Evolutionary conservation across 1,139 yeast species (phyloP).

Genomic region (Meyerozyma sp.): DNA sequence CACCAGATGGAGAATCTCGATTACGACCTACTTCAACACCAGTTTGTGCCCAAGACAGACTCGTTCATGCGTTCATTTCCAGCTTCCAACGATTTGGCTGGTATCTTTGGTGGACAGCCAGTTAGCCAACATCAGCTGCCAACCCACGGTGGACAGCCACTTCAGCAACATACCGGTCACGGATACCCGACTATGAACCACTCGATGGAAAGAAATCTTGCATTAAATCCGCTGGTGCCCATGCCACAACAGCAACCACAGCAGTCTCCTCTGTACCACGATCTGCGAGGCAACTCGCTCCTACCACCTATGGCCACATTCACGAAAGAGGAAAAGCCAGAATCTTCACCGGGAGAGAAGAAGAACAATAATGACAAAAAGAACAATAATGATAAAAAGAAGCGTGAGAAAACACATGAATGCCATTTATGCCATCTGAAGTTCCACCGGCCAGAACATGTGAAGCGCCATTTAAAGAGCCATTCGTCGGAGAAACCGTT

Average conservation of each 20-base stretch:
- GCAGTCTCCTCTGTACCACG: background rate
- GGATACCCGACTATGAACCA: background rate
- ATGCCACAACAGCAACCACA: background rate
- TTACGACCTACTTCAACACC: constrained; percentile 25
- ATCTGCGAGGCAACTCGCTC: constrained; percentile 11
- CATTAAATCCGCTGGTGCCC: background rate
- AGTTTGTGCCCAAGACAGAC: constrained; percentile 10
- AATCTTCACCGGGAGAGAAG: constrained; percentile 3
- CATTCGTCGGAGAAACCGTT: constrained; percentile 88
- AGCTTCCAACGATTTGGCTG: constrained; percentile 33
- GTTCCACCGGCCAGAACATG: constrained; percentile 90
- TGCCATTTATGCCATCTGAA: constrained; percentile 74
- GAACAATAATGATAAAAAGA: constrained; percentile 26
- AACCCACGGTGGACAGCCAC: background rate
- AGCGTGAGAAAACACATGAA: constrained; percentile 61
- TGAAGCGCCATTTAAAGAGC: constrained; percentile 81
- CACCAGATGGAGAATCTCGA: background rate
- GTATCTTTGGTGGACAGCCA: constrained; percentile 1
- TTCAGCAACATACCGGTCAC: constrained; percentile 1
- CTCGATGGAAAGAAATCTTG: background rate
- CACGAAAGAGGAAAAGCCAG: constrained; percentile 7
- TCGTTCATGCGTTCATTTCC: constrained; percentile 32
- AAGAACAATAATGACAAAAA: constrained; percentile 5
- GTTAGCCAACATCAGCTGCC: constrained; percentile 2
- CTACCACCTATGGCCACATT: constrained; percentile 41